phyloP scores from a whole-genome alignment of 192 early-diverging fungal species.

The Coemansia sp. region DNA sequence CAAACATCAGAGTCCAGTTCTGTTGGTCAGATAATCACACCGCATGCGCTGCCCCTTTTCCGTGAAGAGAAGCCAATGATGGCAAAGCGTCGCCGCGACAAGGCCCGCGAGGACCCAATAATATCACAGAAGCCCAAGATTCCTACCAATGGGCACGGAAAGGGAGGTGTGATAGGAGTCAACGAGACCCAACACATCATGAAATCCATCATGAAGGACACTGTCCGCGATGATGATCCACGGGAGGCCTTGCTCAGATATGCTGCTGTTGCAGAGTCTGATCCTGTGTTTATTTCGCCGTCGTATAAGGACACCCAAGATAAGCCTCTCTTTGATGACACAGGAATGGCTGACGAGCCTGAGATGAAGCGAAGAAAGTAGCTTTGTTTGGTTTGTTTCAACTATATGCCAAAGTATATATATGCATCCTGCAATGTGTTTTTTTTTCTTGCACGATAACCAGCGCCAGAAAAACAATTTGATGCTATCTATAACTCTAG shows the following conservation, averaged over 20 bases:
- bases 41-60: constrained; percentile 87
- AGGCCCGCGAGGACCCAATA: constrained; percentile 66
- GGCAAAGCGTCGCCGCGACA: constrained; percentile 71
- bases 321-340: constrained; percentile 63
- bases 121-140: constrained; percentile 62
- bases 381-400: neutral
- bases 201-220: constrained; percentile 72
- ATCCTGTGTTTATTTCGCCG: constrained; percentile 84
- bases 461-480: too few species aligned
- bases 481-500: too few species aligned
- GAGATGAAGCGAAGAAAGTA: constrained; percentile 49
- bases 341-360: constrained; percentile 13
- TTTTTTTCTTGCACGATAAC: too few species aligned
- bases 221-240: constrained; percentile 83
- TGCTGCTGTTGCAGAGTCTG: constrained; percentile 72
- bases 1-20: neutral
- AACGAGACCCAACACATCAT: constrained; percentile 85
- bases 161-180: constrained; percentile 82
- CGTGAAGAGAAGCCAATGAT: constrained; percentile 64
- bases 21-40: constrained; percentile 76
- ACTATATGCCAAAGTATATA: too few species aligned
- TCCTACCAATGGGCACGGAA: constrained; percentile 77
- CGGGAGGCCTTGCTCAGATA: constrained; percentile 87
- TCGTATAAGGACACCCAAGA: constrained; percentile 80
- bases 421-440: too few species aligned